Conservation (phyloP, 352 stramenopile species). For the Elongisporangium senticosum region DNA sequence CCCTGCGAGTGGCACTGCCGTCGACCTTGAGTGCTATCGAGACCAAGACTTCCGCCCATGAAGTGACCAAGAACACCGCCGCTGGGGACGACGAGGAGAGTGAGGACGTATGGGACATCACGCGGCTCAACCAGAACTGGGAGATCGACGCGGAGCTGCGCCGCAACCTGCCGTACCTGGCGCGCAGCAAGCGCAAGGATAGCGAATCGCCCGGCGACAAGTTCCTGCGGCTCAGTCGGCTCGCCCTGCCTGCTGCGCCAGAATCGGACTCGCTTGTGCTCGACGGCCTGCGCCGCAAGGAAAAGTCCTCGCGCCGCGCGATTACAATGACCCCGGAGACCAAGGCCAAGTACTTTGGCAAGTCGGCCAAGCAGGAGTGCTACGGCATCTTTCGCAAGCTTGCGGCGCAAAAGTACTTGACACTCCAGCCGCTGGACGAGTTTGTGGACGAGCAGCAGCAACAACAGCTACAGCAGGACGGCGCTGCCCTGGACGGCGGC, state of each 20-base stretch:
- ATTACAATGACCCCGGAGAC: conserved; percentile 40
- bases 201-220: conserved; percentile 49
- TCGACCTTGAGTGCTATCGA: no score
- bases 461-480: no score
- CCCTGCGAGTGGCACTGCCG: no score
- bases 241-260: conserved; percentile 28
- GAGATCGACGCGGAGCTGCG: conserved; percentile 59
- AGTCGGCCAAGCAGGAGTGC: conserved; percentile 37
- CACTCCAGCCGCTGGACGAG: conserved; percentile 38
- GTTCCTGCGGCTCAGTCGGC: conserved; percentile 57
- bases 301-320: conserved; percentile 19
- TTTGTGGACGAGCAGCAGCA: conserved; percentile 41
- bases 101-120: conserved; percentile 53
- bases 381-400: conserved; percentile 68
- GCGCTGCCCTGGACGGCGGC: conserved; percentile 2
- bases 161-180: conserved; percentile 51
- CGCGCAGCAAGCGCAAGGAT: conserved; percentile 37
- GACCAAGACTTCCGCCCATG: no score
- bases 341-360: conserved; percentile 68
- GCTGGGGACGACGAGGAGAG: background rate
- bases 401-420: conserved; percentile 57
- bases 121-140: conserved; percentile 66
- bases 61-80: background rate
- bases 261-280: conserved; percentile 19
- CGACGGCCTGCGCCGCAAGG: conserved; percentile 3